Base-by-base conservation (phyloP, 768 basidiomycete species). In the Mycena rosella region DNA sequence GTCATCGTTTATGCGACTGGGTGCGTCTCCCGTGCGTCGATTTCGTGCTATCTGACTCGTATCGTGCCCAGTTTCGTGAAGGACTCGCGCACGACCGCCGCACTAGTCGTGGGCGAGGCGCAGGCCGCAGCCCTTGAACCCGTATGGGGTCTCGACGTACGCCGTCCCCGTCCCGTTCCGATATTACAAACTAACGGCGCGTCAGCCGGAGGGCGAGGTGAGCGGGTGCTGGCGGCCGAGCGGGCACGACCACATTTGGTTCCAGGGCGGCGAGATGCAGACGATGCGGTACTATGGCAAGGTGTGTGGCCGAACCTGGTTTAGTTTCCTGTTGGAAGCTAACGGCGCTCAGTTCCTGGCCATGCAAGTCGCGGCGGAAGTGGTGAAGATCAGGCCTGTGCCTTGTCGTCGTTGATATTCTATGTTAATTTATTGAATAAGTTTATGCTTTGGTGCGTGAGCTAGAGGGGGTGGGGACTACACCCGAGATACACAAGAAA, bases 1-100 rank as follows among this genome's bases (percentile, higher is more conserved):
- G 79, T 88, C 14, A 74, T 82, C 42, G 76, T 88, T 22, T 83
- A 83, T 66, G 85, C 85, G 2, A 88, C 86, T 29, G 86, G 87
- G 70, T 86, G 74, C 27, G 58, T 65, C 36, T 36, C n/a, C 47
- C 22, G 38, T 18, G 38, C 6, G 9, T 11, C 20, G n/a, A 10
- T 26, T 24, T 30, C 17, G 13, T 36, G 5, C 22, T 2, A 2
- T 22, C 18, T 14, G 5, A 20, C 29, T 9, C 36, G 29, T 8
- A 34, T 10, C 8, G 27, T 40, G 14, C 24, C n/a, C 27, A 60
- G 27, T 42, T n/a, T 69, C 83, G 81, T 18, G 82, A 80, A 70
- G 32, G 69, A 70, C 55, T 13, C 57, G 27, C 65, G 70, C 24
- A 51, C 34, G 27, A 22, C 59, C 9, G 49, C 48, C n/a, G 58